Conservation (phyloP, 441 rosid species). For the Arabidopsis hybrid region DNA sequence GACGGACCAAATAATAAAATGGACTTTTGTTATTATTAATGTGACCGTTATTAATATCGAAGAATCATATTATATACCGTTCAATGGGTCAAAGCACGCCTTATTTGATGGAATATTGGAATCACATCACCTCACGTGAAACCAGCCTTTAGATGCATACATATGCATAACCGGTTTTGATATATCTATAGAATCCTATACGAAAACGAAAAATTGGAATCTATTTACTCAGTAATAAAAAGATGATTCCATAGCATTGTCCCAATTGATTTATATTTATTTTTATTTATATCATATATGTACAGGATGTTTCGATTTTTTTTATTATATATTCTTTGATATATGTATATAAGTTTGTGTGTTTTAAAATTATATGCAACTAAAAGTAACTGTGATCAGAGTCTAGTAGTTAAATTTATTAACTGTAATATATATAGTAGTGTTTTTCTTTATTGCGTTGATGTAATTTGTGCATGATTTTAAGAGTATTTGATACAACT, state of each 20-base stretch:
- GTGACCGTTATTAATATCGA: slow-evolving; percentile 26
- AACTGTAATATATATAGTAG: background rate
- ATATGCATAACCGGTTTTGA: too few relatives aligned
- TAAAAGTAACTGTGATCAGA: background rate
- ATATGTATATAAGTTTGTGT: too few relatives aligned
- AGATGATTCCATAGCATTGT: too few relatives aligned
- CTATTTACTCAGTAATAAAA: too few relatives aligned
- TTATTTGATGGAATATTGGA: slow-evolving; percentile 36
- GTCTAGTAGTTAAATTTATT: background rate
- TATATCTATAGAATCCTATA: too few relatives aligned
- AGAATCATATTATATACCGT: slow-evolving; percentile 11
- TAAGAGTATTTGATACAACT: background rate
- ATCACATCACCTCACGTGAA: slow-evolving; percentile 8
- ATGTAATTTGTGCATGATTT: slow-evolving; percentile 4
- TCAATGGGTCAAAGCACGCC: slow-evolving; percentile 46
- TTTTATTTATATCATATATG: too few relatives aligned
- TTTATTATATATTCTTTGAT: too few relatives aligned
- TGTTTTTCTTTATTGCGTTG: background rate
- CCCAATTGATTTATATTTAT: too few relatives aligned
- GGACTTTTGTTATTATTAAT: slow-evolving; percentile 34
- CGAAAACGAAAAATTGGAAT: too few relatives aligned
- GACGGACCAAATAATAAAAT: slow-evolving; percentile 42
- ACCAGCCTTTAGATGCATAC: too few relatives aligned
- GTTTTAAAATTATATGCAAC: too few relatives aligned
- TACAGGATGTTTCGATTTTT: too few relatives aligned